Percentiles rank a stretch among this genome's conserved stretches.
These are phyloP conservation scores for Pseudogymnoascus destructans DNA, from an alignment of 2,329 filamentous ascomycete genomes.

Conservation along the genomic window DNA sequence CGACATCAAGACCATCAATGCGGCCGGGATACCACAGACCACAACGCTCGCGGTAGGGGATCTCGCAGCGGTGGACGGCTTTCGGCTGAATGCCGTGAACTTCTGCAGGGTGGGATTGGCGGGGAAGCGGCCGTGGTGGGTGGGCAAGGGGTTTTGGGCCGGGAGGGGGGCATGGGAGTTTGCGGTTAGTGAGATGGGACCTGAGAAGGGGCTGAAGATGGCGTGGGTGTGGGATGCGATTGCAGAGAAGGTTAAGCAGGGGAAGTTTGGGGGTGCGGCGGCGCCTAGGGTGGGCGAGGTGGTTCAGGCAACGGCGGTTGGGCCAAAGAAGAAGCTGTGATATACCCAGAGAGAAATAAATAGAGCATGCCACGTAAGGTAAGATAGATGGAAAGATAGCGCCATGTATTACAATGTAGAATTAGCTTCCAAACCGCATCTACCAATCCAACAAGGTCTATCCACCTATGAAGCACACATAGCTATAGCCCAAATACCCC, in stretches of 20 bases:
- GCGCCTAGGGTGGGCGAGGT: slow-evolving; percentile 22
- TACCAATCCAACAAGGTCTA: neutral
- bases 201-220: slow-evolving; percentile 6
- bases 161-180: neutral
- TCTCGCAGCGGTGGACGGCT: neutral
- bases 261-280: slow-evolving; percentile 13
- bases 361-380: neutral
- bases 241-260: neutral
- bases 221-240: slow-evolving; percentile 16
- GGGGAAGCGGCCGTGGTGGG: neutral
- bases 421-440: neutral
- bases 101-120: neutral
- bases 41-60: neutral
- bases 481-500: neutral
- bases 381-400: neutral
- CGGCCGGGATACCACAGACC: slow-evolving; percentile 26
- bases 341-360: neutral
- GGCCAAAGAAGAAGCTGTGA: neutral
- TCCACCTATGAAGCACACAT: neutral
- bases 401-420: slow-evolving; percentile 3
- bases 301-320: slow-evolving; percentile 14
- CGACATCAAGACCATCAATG: slow-evolving; percentile 30
- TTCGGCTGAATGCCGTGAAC: neutral
- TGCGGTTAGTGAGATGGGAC: neutral
- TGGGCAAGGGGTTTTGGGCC: neutral